Percentiles rank a stretch among this genome's conserved stretches.
Conservation (phyloP, 768 basidiomycete species). For the Rhodosporidiobolus sp. region DNA sequence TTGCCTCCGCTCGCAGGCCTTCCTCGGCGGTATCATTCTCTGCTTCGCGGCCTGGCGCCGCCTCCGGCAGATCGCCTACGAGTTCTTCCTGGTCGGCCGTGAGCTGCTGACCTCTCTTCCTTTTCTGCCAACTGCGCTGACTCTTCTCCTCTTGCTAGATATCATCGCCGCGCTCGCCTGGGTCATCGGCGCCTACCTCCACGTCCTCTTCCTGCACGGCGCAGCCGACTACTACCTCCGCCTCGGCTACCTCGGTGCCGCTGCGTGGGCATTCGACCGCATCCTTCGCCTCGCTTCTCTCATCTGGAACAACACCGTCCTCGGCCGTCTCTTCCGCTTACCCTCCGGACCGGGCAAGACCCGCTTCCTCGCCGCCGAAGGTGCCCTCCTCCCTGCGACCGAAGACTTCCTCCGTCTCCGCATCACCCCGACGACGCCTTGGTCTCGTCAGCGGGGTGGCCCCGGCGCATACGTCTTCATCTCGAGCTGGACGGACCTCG, state of each 20-base stretch:
- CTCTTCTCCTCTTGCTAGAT: neutral
- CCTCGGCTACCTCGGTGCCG: neutral
- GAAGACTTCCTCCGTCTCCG: constrained; percentile 19
- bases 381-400: neutral
- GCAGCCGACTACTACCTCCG: neutral
- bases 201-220: neutral
- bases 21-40: neutral
- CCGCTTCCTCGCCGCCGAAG: constrained; percentile 3
- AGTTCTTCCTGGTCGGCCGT: neutral
- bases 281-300: neutral
- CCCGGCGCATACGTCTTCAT: constrained; percentile 18
- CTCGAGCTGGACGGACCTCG: neutral
- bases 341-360: neutral
- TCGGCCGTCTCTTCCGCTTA: neutral
- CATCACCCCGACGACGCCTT: neutral
- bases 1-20: neutral
- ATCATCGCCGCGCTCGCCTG: constrained; percentile 8
- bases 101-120: too few species aligned
- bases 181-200: neutral
- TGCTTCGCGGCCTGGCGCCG: constrained; percentile 10
- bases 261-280: constrained; percentile 10
- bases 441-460: neutral
- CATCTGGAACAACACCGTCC: constrained; percentile 4
- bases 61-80: neutral
- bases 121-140: neutral